Conservation (phyloP, 169 alveolate species). For the Cyclospora cayetanensis region DNA sequence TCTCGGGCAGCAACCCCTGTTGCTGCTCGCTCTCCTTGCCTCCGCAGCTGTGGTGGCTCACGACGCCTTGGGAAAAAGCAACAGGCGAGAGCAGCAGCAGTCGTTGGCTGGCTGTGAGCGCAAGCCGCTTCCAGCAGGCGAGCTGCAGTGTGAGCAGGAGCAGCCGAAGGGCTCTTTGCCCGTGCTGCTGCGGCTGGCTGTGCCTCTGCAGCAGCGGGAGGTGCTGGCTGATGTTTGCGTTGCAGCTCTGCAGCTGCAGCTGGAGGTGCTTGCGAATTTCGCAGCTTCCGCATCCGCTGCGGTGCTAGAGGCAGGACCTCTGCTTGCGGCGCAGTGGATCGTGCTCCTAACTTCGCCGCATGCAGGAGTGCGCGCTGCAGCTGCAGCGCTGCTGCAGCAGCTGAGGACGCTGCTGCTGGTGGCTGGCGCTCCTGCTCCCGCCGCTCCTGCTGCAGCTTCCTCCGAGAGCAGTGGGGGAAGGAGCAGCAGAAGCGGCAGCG, state of each 20-base stretch:
- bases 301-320: neutral
- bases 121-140: no score
- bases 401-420: neutral
- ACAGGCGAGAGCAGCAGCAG: slow-evolving; percentile 8
- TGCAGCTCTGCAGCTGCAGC: slow-evolving; percentile 45
- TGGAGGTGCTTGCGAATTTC: neutral
- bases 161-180: neutral
- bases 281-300: neutral
- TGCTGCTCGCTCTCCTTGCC: slow-evolving; percentile 7
- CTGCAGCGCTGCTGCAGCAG: neutral
- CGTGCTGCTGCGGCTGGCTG: neutral
- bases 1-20: slow-evolving; percentile 21
- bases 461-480: neutral
- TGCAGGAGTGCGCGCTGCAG: neutral
- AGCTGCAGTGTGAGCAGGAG: neutral
- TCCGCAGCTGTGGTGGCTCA: neutral
- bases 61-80: neutral
- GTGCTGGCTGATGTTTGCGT: neutral
- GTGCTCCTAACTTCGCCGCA: neutral
- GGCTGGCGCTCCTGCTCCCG: neutral
- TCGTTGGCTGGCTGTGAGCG: no score
- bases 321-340: neutral
- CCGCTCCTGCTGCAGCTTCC: neutral
- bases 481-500: no score
- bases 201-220: slow-evolving; percentile 35